phyloP scores from a whole-genome alignment of 2,329 filamentous ascomycete species.

The Elsinoe necatrix region DNA sequence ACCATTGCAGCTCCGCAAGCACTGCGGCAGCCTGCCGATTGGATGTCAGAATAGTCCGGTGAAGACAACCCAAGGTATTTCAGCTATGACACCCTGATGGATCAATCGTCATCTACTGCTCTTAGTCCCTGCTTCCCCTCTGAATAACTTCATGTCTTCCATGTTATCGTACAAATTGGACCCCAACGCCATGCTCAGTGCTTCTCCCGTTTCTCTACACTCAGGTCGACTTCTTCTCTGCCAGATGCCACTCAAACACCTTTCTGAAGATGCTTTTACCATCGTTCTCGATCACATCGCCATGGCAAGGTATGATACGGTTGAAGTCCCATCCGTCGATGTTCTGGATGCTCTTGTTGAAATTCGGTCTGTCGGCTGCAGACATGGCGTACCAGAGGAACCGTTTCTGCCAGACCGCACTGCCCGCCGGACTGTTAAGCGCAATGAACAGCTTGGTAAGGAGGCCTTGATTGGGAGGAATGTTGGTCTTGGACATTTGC shows the following conservation, averaged over 20 bases:
- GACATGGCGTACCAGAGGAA: slow-evolving; percentile 71
- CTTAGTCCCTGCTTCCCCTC: background rate
- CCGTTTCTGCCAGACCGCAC: slow-evolving; percentile 66
- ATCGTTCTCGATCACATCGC: slow-evolving; percentile 69
- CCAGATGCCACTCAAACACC: slow-evolving; percentile 75
- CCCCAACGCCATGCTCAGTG: background rate
- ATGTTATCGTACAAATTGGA: background rate
- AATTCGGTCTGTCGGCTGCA: slow-evolving; percentile 54
- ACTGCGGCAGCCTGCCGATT: background rate
- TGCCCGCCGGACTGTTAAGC: slow-evolving; percentile 53
- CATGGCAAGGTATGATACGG: slow-evolving; percentile 83
- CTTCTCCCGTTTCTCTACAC: background rate
- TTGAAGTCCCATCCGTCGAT: slow-evolving; percentile 80
- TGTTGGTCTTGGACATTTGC: slow-evolving; percentile 57
- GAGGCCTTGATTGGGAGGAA: slow-evolving; percentile 49
- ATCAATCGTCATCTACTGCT: background rate
- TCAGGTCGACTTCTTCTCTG: slow-evolving; percentile 28
- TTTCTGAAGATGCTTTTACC: slow-evolving; percentile 70
- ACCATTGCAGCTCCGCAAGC: background rate
- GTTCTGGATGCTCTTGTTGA: slow-evolving; percentile 58
- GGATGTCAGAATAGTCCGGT: background rate
- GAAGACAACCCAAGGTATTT: background rate
- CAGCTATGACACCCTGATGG: slow-evolving; percentile 6
- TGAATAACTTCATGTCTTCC: background rate
- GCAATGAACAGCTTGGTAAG: slow-evolving; percentile 49